Evolutionary conservation across 2,329 filamentous ascomycete species (phyloP).

Genomic region (Huntiella abstrusa): DNA sequence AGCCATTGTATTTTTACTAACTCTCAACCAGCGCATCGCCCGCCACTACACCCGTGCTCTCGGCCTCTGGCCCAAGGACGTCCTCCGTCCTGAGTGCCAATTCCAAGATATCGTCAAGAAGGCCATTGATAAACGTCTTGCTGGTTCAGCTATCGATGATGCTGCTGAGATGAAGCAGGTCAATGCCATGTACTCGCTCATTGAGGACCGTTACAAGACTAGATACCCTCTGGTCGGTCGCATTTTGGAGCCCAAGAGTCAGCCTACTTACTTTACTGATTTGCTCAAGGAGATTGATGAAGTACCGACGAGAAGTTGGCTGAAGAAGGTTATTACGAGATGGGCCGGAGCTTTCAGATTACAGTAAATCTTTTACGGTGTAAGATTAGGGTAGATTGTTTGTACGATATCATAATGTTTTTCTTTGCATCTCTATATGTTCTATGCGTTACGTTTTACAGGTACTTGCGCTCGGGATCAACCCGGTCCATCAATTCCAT

Average conservation of each 20-base stretch:
- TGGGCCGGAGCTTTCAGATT: constrained; percentile 41
- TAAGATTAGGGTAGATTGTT: not conserved
- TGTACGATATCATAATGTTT: not conserved
- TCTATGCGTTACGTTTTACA: constrained; percentile 28
- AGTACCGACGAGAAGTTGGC: constrained; percentile 37
- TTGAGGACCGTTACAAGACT: constrained; percentile 39
- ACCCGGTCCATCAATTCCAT: constrained; percentile 68
- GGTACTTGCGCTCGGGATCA: constrained; percentile 70
- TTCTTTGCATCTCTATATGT: not conserved
- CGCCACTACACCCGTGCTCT: constrained; percentile 30
- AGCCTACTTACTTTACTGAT: constrained; percentile 45
- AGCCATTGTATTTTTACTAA: not conserved
- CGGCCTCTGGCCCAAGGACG: constrained; percentile 43
- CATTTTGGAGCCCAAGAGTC: constrained; percentile 38
- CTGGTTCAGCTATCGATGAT: not conserved
- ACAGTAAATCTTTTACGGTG: constrained; percentile 19
- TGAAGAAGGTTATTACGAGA: constrained; percentile 32
- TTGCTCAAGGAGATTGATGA: constrained; percentile 43
- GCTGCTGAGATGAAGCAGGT: constrained; percentile 22
- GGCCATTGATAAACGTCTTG: constrained; percentile 15
- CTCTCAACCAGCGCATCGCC: constrained; percentile 4
- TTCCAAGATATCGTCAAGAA: constrained; percentile 34
- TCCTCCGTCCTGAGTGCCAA: constrained; percentile 42
- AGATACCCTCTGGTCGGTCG: constrained; percentile 8
- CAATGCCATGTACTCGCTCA: constrained; percentile 38